A percentile compares a stretch with the other conserved stretches of the same genome.
These are phyloP conservation scores for Sphenostylis stenocarpa DNA, from an alignment of 306 rosid genomes.

Conservation along the genomic window DNA sequence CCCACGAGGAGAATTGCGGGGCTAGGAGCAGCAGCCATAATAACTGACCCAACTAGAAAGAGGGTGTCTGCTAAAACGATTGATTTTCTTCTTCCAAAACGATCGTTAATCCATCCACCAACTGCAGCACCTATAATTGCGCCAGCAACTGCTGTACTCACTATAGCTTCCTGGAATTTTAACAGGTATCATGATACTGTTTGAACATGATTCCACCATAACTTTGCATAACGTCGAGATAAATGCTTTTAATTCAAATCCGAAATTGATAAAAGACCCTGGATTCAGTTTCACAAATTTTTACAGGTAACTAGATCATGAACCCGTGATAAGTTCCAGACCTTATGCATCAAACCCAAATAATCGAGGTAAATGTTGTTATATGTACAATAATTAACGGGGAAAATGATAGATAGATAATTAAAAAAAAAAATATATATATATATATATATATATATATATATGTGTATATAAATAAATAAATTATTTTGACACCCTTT, in stretches of 20 bases:
- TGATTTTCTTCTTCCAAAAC: conserved; percentile 49
- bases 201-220: not conserved
- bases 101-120: conserved; percentile 67
- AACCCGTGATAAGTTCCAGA: not conserved
- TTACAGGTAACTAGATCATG: not conserved
- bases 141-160: conserved; percentile 66
- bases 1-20: conserved; percentile 48
- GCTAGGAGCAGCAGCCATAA: conserved; percentile 51
- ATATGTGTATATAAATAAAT: no score
- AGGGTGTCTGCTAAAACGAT: conserved; percentile 47
- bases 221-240: not conserved
- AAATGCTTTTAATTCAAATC: not conserved
- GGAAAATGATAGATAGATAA: no score
- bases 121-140: conserved; percentile 66
- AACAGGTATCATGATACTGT: not conserved
- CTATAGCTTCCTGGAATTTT: conserved; percentile 52
- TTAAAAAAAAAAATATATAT: no score
- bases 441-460: no score
- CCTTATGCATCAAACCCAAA: not conserved
- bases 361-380: not conserved
- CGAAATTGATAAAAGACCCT: not conserved
- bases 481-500: no score
- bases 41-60: conserved; percentile 49
- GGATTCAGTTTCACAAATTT: not conserved
- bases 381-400: no score